Evolutionary conservation across 192 early-diverging fungal species (phyloP).

Genomic region (Backusella tarrabulga): DNA sequence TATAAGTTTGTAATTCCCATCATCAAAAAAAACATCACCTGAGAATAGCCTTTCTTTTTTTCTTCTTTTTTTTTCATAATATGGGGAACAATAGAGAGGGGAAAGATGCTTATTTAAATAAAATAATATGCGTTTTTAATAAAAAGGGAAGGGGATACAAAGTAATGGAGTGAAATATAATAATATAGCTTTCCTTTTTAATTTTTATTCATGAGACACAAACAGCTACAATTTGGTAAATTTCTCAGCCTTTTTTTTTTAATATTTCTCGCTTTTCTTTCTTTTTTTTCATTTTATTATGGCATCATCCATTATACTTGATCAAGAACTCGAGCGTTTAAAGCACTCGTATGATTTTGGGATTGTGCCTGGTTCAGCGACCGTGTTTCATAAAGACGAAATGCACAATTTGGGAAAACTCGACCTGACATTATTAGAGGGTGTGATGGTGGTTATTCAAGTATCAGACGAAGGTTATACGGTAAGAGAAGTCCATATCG

Average conservation of each 20-base stretch:
- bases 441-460: constrained; percentile 20
- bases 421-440: constrained; percentile 22
- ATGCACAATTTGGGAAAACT: constrained; percentile 9
- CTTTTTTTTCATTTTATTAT: background rate
- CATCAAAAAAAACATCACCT: background rate
- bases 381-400: constrained; percentile 19
- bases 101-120: background rate
- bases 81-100: too few species aligned
- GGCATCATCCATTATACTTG: background rate
- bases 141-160: too few species aligned
- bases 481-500: background rate
- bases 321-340: constrained; percentile 11
- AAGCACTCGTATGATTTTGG: constrained; percentile 19
- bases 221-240: background rate
- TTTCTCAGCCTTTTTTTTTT: background rate
- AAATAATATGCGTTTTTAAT: background rate
- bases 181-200: background rate
- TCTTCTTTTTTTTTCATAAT: background rate
- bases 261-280: background rate
- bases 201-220: background rate
- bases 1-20: background rate
- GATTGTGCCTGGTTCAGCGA: constrained; percentile 22
- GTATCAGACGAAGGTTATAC: constrained; percentile 21
- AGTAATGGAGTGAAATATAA: too few species aligned
- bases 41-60: background rate